Percentiles rank a stretch among this genome's conserved stretches.
Conservation (phyloP, 176 grass and related monocot species). For the Eremochloa ophiuroides region DNA sequence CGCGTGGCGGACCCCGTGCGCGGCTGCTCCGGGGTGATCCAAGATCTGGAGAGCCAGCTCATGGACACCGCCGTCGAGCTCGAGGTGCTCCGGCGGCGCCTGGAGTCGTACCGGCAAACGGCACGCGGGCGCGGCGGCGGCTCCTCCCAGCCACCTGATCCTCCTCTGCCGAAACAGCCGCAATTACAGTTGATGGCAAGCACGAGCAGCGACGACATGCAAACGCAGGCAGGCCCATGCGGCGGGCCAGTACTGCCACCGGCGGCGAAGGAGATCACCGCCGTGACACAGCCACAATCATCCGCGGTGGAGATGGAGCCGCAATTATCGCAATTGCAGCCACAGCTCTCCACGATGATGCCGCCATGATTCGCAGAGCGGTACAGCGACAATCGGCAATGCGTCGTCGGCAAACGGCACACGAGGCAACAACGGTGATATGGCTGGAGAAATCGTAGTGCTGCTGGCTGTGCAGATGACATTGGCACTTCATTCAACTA, state of each 20-base stretch:
- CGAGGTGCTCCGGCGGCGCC: background rate
- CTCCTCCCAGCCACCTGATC: background rate
- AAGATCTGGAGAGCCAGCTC: background rate
- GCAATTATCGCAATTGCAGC: background rate
- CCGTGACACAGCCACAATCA: background rate
- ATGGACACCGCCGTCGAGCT: background rate
- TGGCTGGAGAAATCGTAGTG: no score
- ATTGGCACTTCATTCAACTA: no score
- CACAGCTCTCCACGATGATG: background rate
- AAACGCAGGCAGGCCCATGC: background rate
- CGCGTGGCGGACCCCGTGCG: conserved; percentile 7
- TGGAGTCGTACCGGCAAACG: background rate
- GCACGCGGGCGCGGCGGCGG: background rate
- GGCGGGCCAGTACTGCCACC: no score
- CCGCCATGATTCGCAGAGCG: background rate
- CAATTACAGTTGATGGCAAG: background rate
- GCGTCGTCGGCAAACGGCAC: background rate
- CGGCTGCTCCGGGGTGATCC: background rate
- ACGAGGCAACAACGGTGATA: background rate
- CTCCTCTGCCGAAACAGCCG: background rate
- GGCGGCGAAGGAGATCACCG: background rate
- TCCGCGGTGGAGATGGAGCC: background rate
- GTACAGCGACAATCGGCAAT: background rate
- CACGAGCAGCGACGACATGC: background rate
- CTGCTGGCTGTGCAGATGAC: no score